phyloP scores from a whole-genome alignment of 768 basidiomycete species.

The Steccherinum ochraceum region DNA sequence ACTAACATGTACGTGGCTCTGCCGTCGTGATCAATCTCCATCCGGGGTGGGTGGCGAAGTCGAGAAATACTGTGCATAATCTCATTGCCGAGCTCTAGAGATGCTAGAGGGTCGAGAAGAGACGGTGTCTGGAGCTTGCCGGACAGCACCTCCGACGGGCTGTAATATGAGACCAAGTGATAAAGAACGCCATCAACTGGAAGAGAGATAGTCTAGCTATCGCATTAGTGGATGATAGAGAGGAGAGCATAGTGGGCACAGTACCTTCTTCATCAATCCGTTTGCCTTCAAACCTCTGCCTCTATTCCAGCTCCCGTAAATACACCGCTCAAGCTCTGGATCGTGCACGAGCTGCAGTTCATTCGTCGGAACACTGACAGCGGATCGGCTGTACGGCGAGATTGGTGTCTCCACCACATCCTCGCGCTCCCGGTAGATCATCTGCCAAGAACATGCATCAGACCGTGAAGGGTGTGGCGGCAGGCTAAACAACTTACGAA shows the following conservation, averaged over 20 bases:
- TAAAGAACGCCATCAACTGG: not conserved
- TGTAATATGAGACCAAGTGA: not conserved
- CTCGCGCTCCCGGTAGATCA: conserved; percentile 16
- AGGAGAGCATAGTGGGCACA: no score
- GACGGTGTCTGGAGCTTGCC: not conserved
- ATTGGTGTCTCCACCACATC: conserved; percentile 5
- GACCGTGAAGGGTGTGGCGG: not conserved
- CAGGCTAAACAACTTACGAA: conserved; percentile 9
- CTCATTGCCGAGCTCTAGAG: not conserved
- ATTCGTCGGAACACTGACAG: not conserved
- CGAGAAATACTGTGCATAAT: not conserved
- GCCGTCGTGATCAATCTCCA: not conserved
- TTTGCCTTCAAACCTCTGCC: conserved; percentile 14
- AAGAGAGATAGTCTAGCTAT: not conserved
- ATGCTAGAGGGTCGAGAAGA: not conserved
- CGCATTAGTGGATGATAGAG: no score
- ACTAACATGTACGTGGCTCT: not conserved
- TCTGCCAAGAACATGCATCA: not conserved
- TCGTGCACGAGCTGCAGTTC: not conserved
- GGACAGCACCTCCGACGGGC: not conserved
- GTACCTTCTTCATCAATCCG: conserved; percentile 18
- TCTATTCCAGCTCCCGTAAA: conserved; percentile 16
- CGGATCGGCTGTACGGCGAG: conserved; percentile 11
- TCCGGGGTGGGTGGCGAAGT: not conserved
- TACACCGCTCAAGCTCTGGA: conserved; percentile 11